Conservation (phyloP, 2,329 filamentous ascomycete genomes). For the Cylindrodendrum hubeiense region DNA sequence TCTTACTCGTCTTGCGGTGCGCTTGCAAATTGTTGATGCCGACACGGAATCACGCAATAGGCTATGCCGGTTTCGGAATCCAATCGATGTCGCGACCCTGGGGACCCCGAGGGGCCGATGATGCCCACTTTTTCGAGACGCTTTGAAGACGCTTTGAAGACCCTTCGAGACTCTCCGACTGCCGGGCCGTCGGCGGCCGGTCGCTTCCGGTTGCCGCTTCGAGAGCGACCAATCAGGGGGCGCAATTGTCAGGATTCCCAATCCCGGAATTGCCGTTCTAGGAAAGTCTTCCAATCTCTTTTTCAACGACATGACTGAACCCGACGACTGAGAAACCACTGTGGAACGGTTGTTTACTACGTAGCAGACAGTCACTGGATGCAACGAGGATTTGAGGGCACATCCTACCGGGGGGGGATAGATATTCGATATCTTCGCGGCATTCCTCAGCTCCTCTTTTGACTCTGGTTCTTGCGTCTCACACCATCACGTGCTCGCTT, state of each 20-base stretch:
- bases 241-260: slow-evolving; percentile 1
- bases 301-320: background rate
- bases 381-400: background rate
- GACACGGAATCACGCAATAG: slow-evolving; percentile 56
- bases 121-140: slow-evolving; percentile 7
- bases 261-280: slow-evolving; percentile 7
- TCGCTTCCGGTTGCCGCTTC: slow-evolving; percentile 36
- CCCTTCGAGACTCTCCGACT: slow-evolving; percentile 33
- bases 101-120: slow-evolving; percentile 41
- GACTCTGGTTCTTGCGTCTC: background rate
- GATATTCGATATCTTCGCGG: background rate
- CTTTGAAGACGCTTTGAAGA: background rate
- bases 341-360: background rate
- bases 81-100: slow-evolving; percentile 40
- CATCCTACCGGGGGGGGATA: background rate
- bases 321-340: background rate
- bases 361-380: background rate
- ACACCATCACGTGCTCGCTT: background rate
- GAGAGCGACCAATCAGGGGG: slow-evolving; percentile 8
- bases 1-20: slow-evolving; percentile 32
- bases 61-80: slow-evolving; percentile 49
- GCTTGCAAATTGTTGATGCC: slow-evolving; percentile 52
- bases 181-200: slow-evolving; percentile 41
- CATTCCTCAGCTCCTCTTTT: background rate
- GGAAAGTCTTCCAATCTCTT: background rate